A percentile compares a stretch with the other conserved stretches of the same genome.
Conservation (phyloP, 345 rosid genomes). For the Lepidium didymum region DNA sequence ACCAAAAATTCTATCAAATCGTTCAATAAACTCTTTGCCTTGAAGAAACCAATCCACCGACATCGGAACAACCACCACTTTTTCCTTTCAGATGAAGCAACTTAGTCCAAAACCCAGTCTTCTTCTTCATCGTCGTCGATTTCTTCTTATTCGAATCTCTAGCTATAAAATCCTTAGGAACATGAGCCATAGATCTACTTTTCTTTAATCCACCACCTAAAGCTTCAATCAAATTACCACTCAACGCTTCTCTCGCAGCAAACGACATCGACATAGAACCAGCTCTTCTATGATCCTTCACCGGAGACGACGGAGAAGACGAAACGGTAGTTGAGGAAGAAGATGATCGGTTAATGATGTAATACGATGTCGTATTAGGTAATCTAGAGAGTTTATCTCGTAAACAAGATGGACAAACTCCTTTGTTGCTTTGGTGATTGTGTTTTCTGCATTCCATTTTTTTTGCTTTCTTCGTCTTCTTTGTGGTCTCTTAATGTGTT, state of each 20-base stretch:
- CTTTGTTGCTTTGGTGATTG: conserved; percentile 17
- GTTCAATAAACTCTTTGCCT: conserved; percentile 18
- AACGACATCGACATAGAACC: conserved; percentile 40
- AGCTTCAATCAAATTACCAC: conserved; percentile 14
- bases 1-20: neutral
- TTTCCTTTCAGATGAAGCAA: conserved; percentile 48
- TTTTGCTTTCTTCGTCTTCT: neutral
- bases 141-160: conserved; percentile 33
- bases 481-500: neutral
- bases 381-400: conserved; percentile 17
- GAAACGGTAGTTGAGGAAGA: conserved; percentile 11
- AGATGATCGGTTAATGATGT: conserved; percentile 2
- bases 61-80: conserved; percentile 20
- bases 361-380: conserved; percentile 18
- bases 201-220: conserved; percentile 49
- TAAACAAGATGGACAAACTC: conserved; percentile 26
- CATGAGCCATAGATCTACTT: conserved; percentile 65
- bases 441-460: conserved; percentile 33
- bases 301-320: conserved; percentile 6
- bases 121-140: conserved; percentile 7
- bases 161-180: conserved; percentile 27
- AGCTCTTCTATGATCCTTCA: conserved; percentile 31
- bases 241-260: conserved; percentile 25
- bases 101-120: conserved; percentile 63
- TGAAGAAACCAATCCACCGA: conserved; percentile 19